Conservation (phyloP, 78 protist species). For the Emiliania huxleyi region DNA sequence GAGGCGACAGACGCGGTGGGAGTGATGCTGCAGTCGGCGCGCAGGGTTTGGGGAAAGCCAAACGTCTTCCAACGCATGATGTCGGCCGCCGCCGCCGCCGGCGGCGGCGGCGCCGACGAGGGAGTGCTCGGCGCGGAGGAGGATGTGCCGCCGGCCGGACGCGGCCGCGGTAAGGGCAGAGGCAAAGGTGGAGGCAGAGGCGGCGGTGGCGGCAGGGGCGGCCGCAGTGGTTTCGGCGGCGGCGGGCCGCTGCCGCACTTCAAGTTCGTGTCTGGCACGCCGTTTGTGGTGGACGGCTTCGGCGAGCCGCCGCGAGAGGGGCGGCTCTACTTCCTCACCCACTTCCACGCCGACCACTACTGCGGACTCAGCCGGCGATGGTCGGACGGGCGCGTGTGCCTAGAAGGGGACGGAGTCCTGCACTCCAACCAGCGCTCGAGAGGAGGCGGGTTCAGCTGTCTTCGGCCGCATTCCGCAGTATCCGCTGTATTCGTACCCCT, state of each 20-base stretch:
- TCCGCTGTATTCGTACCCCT: too few relatives aligned
- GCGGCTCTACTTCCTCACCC: constrained; percentile 57
- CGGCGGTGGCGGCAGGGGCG: not conserved
- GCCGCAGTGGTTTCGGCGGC: not conserved
- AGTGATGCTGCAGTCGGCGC: not conserved
- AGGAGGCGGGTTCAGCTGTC: too few relatives aligned
- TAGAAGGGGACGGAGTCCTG: too few relatives aligned
- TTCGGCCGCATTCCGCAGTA: too few relatives aligned
- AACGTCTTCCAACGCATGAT: not conserved
- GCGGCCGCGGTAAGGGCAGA: not conserved
- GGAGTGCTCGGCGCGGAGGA: not conserved
- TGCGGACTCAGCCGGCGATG: constrained; percentile 63
- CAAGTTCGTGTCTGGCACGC: not conserved
- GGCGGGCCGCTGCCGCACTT: not conserved
- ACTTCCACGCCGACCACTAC: constrained; percentile 90
- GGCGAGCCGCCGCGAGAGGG: not conserved
- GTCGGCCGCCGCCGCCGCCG: not conserved
- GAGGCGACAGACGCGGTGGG: not conserved
- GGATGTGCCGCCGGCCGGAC: not conserved
- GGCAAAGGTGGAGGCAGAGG: too few relatives aligned
- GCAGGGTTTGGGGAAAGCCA: not conserved
- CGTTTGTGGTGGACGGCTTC: constrained; percentile 1
- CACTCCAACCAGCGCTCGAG: too few relatives aligned
- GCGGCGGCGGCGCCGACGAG: not conserved
- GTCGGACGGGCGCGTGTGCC: not conserved